Evolutionary conservation across 305 asterid genomes (phyloP), one percentile per base, ranked within the genome.

Genomic region (Fraxinus greggii): DNA sequence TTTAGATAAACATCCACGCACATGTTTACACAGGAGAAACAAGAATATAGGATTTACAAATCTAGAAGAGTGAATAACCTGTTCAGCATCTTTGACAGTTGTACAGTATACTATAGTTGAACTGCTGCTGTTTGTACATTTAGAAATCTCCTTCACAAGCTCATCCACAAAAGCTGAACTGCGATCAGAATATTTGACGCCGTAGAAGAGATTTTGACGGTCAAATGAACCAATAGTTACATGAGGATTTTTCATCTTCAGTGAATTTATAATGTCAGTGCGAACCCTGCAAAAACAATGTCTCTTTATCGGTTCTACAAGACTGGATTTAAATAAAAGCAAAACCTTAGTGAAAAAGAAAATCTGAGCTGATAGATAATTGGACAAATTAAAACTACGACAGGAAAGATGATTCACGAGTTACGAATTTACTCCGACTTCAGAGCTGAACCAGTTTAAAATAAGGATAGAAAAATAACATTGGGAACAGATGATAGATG

Each of bases 221-320:
- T 95, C 97, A 82, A 95, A 95, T 77, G 99, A 93, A 74, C 99
- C 99, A 84, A 94, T 87, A 83, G 94, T 88, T 83, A 93, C 89
- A 80, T 88, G 87, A 69, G 98, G 97, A 87, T 78, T 76, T 84
- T 87, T 88, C 97, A 95, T 81, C 91, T 89, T 89, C 91, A 95
- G 72, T 79, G 99, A 94, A 45, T 82, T 86, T 76, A 86, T 77
- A 81, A 95, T 92, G 90, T 95, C 99, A 72, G 54, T 79, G 51
- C 95, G 93, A 83, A 95, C 99, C 92, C 98, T 95, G 88, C 59
- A 87, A 84, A 78, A 80, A 81, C 48, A 73, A 31, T 2, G 29
- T 76, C 79, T 72, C 35, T 76, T 42, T 31, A 48, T 65, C 82
- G 86, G 81, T 83, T 82, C 29, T 48, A 80, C 78, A 26, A 81